Percentiles rank a stretch among this genome's conserved stretches.
Evolutionary conservation across 352 stramenopile species (phyloP).

Genomic region (Elongisporangium prolatum): DNA sequence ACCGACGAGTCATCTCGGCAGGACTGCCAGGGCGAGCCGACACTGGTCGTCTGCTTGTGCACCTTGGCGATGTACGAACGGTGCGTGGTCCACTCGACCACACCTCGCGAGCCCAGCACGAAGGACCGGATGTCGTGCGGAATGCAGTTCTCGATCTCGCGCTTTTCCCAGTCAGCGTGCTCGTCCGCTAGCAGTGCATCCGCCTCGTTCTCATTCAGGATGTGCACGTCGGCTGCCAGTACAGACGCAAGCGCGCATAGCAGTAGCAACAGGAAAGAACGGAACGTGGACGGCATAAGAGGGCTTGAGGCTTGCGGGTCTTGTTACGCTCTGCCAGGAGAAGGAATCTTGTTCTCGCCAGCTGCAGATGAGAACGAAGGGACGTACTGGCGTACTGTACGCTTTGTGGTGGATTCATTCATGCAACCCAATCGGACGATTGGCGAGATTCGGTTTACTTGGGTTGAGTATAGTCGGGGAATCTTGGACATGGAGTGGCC

Average conservation of each 20-base stretch:
- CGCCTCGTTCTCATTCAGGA: constrained; percentile 30
- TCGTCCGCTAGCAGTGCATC: constrained; percentile 39
- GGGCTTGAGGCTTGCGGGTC: not conserved
- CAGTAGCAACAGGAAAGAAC: constrained; percentile 8
- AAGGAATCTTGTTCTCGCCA: not conserved
- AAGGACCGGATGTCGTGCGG: constrained; percentile 76
- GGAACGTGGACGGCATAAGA: not conserved
- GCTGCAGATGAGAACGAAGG: not conserved
- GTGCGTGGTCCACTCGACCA: constrained; percentile 70
- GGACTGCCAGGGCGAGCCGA: constrained; percentile 55
- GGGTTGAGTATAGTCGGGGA: not conserved
- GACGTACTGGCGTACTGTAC: not conserved
- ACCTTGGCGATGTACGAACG: constrained; percentile 72
- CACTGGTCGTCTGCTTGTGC: constrained; percentile 27
- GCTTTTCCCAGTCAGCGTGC: constrained; percentile 66
- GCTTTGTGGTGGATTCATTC: not conserved
- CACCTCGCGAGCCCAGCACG: constrained; percentile 35
- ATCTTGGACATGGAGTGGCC: not conserved
- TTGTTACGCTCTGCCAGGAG: not conserved
- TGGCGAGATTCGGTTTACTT: not conserved
- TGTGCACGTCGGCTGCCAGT: constrained; percentile 13
- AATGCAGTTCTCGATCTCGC: constrained; percentile 82
- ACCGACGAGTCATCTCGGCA: constrained; percentile 58
- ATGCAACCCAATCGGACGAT: not conserved
- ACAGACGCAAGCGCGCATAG: not conserved